Base-by-base conservation (phyloP, 2,329 filamentous ascomycete species). In the Fusarium sp. region DNA sequence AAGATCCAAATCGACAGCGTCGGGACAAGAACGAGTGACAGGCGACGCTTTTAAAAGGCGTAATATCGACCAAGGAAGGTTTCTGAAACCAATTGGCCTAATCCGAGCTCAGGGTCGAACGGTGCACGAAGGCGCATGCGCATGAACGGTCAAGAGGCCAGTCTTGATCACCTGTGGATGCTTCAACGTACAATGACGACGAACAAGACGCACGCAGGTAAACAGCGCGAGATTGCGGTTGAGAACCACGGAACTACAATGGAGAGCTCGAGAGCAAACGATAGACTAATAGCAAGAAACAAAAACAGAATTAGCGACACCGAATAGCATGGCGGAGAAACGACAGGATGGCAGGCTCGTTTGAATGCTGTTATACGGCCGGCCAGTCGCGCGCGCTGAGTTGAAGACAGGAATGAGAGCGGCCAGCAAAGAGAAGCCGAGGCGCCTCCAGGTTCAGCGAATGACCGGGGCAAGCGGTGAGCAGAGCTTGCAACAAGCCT, bases 391-490 rank as follows among this genome's bases (percentile, higher is more conserved):
- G 70, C 69, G 63, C 70, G 68, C 70, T 61, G 70, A 51, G 56
- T 66, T 58, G 57, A 61, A 70, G 63, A 56, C 52, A 63, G 65
- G 70, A 56, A 60, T 63, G 63, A 70, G 58, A 67, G 66, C 37
- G 47, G 47, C 29, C 37, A 60, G 48, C 48, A 47, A 50, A 45
- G 48, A 42, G 58, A 54, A 55, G 63, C 58, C 53, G 58, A 67
- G 45, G 62, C 66, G 54, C 48, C 36, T 65, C 61, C 41, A 60
- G 36, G 59, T 60, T 58, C 64, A 67, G 56, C 57, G 62, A 72
- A 69, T 64, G 71, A 67, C 58, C 63, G 65, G 53, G 71, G 72
- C 68, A 73, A 71, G 72, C 72, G 72, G 70, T 74, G 70, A 74
- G 61, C 58, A 50, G 61, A 58, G 68, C 63, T 69, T 69, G 41